Percentiles rank a stretch among this genome's conserved stretches.
These are phyloP conservation scores for Phaseolus coccineus DNA, from an alignment of 331 rosid species.

Conservation along the genomic window DNA sequence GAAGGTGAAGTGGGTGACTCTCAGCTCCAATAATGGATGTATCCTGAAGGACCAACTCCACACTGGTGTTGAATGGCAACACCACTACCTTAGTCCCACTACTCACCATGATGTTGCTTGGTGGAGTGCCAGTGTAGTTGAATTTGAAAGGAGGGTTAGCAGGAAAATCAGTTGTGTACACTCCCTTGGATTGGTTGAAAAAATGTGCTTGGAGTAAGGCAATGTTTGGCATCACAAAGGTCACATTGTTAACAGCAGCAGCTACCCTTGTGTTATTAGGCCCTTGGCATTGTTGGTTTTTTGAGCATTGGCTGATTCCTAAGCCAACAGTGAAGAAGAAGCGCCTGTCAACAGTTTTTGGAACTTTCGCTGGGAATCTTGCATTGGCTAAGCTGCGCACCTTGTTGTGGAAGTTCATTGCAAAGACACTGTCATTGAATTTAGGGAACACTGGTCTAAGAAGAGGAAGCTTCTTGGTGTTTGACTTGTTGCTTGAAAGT, in stretches of 20 bases:
- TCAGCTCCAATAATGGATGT: conserved; percentile 76
- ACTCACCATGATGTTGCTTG: conserved; percentile 53
- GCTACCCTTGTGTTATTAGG: conserved; percentile 66
- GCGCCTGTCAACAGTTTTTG: conserved; percentile 54
- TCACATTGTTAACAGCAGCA: conserved; percentile 71
- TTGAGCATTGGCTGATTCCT: conserved; percentile 61
- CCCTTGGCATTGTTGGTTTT: conserved; percentile 64
- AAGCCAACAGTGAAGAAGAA: conserved; percentile 82
- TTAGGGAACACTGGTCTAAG: conserved; percentile 59
- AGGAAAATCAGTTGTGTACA: conserved; percentile 75
- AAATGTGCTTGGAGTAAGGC: conserved; percentile 86
- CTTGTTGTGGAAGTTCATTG: conserved; percentile 55
- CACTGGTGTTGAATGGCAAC: conserved; percentile 65
- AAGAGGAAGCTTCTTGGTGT: conserved; percentile 55
- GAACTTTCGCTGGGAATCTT: conserved; percentile 76
- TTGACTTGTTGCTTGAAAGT: conserved; percentile 39
- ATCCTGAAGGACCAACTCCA: conserved; percentile 78
- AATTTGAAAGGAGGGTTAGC: conserved; percentile 68
- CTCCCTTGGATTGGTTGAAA: conserved; percentile 67
- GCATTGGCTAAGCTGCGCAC: conserved; percentile 60
- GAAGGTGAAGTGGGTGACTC: conserved; percentile 89
- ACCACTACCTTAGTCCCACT: conserved; percentile 68
- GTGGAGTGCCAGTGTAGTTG: conserved; percentile 81
- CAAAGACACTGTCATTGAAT: conserved; percentile 72
- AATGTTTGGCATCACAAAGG: conserved; percentile 72